Base-by-base conservation (phyloP, 352 stramenopile genomes). In the Globisporangium canariense region DNA sequence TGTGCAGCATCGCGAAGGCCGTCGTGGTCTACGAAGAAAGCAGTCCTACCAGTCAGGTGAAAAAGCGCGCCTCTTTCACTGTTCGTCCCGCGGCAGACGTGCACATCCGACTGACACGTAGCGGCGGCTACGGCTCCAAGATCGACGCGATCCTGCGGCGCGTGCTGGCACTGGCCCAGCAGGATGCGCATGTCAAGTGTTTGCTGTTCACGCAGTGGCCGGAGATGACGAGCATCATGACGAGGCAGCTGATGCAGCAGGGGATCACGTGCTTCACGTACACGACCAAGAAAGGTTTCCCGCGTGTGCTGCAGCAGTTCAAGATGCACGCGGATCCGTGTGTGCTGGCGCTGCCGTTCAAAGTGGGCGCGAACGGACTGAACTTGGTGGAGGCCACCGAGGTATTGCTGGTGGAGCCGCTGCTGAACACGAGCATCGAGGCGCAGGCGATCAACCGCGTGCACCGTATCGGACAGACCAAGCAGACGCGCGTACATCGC, bases 161-260 rank as follows among this genome's bases (percentile, higher is more conserved):
- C 51, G 71, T 93, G 16, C 65, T 75, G 18, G 51, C 68, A 1
- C 71, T 94, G 3, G 74, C 78, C 34, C 69, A 75, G 2, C 60
- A 71, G 41, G 77, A 90, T 30, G 56, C 79, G 4, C 73, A 79
- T 20, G 83, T 96, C 28, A 98, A 97, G 69, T 84, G 79, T 38
- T 57, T 98, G 32, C 70, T 98, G 4, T 98, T 98, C 56, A 96
- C 85, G 11, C 88, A 97, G 66, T 98, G 92, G 91, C 77, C 89
- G 16, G 86, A 96, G 49, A 97, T 98, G 88, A 77, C 88, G 58
- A 65, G 60, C 46, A 63, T 85, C 22, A 51, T 85, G 2, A 53
- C 73, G 8, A 51, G 25, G 6, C 62, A 71, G 8, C 47, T 91
- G 16, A 52, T 60, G 34, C 58, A 69, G 13, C 75, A 83, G 36